phyloP scores from a whole-genome alignment of 805 yeast species.

The Allodekkera sacchari region DNA sequence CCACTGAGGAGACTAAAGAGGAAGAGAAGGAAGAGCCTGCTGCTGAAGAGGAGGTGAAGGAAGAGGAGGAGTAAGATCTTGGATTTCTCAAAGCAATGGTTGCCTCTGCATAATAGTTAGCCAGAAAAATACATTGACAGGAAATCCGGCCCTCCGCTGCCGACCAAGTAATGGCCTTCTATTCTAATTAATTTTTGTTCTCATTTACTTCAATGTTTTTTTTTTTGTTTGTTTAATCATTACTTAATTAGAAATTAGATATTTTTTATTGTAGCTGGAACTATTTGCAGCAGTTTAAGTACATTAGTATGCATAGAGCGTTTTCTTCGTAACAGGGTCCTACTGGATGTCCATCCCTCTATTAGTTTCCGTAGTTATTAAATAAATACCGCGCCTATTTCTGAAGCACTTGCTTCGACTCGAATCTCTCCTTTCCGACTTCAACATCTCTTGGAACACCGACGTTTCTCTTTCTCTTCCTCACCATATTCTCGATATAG shows the following conservation, averaged over 20 bases:
- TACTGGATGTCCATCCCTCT: too few species aligned
- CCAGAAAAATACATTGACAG: too few species aligned
- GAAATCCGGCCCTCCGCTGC: too few species aligned
- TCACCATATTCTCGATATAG: constrained; percentile 86
- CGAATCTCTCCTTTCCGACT: constrained; percentile 22
- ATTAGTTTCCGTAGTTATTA: too few species aligned
- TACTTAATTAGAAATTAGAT: constrained; percentile 2
- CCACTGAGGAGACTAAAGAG: constrained; percentile 3
- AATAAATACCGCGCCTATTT: too few species aligned
- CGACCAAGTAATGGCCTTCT: too few species aligned
- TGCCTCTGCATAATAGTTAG: too few species aligned
- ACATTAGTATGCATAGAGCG: background rate
- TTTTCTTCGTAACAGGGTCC: background rate
- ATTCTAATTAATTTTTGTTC: too few species aligned
- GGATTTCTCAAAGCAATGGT: too few species aligned
- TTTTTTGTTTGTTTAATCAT: constrained; percentile 1
- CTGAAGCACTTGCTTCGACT: constrained; percentile 18
- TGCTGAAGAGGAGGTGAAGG: constrained; percentile 5
- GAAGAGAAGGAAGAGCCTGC: constrained; percentile 4
- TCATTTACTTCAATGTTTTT: constrained; percentile 1
- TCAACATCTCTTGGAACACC: constrained; percentile 26
- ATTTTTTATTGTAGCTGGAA: background rate
- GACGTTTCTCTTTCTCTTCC: constrained; percentile 52
- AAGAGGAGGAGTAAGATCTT: background rate
- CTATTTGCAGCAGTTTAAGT: too few species aligned